Percentiles rank a stretch among this genome's conserved stretches.
Evolutionary conservation across 2,329 filamentous ascomycete species (phyloP).

Genomic region (Cladophialophora bantiana): DNA sequence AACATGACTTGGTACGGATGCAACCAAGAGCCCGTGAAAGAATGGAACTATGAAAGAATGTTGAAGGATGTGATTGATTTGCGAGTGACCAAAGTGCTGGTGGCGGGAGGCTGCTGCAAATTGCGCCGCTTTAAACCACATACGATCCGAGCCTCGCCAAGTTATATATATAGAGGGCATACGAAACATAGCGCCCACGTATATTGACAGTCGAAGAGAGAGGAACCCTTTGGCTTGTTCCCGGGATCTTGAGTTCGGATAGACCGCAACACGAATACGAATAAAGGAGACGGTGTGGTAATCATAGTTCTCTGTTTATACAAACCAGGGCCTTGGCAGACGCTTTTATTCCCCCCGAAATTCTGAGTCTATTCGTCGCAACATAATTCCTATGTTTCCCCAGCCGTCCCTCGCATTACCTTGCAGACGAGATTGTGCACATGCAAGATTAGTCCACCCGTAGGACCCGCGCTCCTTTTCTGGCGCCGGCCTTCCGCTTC

Average conservation of each 20-base stretch:
- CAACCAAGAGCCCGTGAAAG: neutral
- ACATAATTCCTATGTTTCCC: neutral
- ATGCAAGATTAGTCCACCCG: conserved; percentile 49
- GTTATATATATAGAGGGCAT: too few species aligned
- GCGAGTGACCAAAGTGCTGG: neutral
- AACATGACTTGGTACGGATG: neutral
- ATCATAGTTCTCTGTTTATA: conserved; percentile 12
- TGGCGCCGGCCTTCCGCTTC: conserved; percentile 54
- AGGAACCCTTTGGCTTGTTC: neutral
- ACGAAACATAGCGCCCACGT: too few species aligned
- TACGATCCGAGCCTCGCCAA: neutral
- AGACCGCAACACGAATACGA: neutral
- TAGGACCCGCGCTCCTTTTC: conserved; percentile 52
- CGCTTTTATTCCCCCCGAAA: conserved; percentile 14
- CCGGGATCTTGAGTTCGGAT: neutral
- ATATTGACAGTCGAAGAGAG: too few species aligned
- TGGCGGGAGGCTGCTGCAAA: neutral
- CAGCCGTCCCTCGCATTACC: neutral
- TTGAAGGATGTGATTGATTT: neutral
- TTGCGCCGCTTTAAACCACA: neutral
- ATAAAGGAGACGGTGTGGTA: neutral
- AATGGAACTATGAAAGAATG: neutral
- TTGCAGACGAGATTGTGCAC: neutral
- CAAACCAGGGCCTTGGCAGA: conserved; percentile 6
- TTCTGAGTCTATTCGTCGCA: conserved; percentile 24